Percentiles rank a stretch among this genome's conserved stretches.
phyloP scores from a whole-genome alignment of 2,329 filamentous ascomycete species.

The Fusarium palustre region DNA sequence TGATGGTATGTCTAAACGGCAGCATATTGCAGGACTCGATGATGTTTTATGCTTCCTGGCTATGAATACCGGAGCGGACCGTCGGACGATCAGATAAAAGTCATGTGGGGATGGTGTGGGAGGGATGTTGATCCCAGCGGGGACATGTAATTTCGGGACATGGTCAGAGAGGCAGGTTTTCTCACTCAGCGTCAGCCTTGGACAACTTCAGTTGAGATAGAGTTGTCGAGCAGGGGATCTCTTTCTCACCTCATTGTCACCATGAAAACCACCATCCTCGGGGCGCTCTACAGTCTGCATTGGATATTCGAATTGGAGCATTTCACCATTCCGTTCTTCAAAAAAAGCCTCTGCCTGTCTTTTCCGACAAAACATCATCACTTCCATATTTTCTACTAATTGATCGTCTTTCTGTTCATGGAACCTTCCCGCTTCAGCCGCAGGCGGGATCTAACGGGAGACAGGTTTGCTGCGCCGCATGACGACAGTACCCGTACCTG shows the following conservation, averaged over 20 bases:
- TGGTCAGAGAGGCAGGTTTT: not conserved
- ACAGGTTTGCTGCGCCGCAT: not conserved
- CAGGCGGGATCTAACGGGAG: not conserved
- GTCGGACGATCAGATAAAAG: constrained; percentile 4
- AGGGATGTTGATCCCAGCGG: constrained; percentile 7
- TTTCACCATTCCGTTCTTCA: not conserved
- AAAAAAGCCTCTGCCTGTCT: not conserved
- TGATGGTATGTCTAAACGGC: not conserved
- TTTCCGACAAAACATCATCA: not conserved
- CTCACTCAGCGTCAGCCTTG: not conserved
- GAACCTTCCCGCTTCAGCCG: not conserved
- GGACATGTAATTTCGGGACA: not conserved
- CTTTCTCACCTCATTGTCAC: not conserved
- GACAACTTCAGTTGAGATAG: not conserved
- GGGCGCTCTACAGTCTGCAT: not conserved
- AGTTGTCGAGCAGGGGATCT: not conserved
- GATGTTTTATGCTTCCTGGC: not conserved
- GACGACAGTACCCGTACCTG: not conserved
- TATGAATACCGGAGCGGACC: not conserved
- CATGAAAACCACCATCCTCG: not conserved
- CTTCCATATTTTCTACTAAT: not conserved
- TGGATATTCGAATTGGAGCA: no score
- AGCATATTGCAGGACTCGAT: not conserved
- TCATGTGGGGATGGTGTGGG: not conserved
- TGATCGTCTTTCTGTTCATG: no score